A percentile compares a stretch with the other conserved stretches of the same genome.
phyloP scores from a whole-genome alignment of 306 rosid genomes.

The Cucumis cinereus region DNA sequence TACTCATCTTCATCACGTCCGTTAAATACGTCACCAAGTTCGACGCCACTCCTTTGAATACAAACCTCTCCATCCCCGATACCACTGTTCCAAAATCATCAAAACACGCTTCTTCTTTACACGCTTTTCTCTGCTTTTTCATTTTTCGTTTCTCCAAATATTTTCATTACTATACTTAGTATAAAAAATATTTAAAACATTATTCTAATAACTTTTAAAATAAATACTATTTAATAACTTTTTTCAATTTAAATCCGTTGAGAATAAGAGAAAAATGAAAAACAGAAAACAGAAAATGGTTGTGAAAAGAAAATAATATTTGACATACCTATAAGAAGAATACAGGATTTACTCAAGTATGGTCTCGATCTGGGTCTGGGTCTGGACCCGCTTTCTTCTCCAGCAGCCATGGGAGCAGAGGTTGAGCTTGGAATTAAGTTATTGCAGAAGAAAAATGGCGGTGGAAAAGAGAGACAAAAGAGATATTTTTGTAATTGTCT shows the following conservation, averaged over 20 bases:
- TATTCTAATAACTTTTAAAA: too few relatives aligned
- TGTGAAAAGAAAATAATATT: background rate
- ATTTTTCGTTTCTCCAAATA: too few relatives aligned
- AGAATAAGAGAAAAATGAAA: too few relatives aligned
- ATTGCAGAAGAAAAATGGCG: background rate
- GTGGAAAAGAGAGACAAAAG: background rate
- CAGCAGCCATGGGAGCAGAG: background rate
- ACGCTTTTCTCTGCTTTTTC: too few relatives aligned
- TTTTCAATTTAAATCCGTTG: too few relatives aligned
- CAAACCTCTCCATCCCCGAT: slow-evolving; percentile 90
- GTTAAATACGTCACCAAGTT: slow-evolving; percentile 74
- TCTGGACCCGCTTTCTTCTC: slow-evolving; percentile 33
- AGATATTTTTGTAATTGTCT: background rate
- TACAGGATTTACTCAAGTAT: slow-evolving; percentile 41
- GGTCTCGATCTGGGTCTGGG: slow-evolving; percentile 8
- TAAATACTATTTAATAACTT: too few relatives aligned
- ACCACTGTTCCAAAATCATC: slow-evolving; percentile 21
- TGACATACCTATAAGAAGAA: slow-evolving; percentile 70
- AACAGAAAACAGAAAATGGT: background rate
- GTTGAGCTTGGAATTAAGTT: background rate
- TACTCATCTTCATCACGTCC: slow-evolving; percentile 66
- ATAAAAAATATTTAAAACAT: too few relatives aligned
- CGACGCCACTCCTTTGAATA: slow-evolving; percentile 82
- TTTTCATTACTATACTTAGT: too few relatives aligned
- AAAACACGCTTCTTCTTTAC: background rate